phyloP scores from a whole-genome alignment of 2,329 filamentous ascomycete species.

The Nemania diffusa region DNA sequence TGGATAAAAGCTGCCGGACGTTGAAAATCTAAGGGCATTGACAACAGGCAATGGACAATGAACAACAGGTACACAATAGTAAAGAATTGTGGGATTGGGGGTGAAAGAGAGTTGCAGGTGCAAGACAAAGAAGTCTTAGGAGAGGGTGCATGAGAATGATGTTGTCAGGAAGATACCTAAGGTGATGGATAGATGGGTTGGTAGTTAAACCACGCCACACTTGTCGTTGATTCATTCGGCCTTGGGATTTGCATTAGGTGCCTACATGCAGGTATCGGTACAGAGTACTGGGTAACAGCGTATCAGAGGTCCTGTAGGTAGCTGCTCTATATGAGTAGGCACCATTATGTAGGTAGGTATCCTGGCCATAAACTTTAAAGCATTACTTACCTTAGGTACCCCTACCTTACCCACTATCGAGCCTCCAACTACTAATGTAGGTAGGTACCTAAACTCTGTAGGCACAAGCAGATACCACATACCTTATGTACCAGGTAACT shows the following conservation, averaged over 20 bases:
- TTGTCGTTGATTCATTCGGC: conserved; percentile 35
- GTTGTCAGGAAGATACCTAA: background rate
- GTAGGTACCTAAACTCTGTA: no score
- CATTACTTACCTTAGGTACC: background rate
- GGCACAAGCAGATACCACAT: no score
- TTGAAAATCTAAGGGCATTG: background rate
- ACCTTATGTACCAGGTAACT: no score
- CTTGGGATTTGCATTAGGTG: conserved; percentile 13
- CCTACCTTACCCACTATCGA: background rate
- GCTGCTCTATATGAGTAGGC: background rate
- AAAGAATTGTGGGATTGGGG: background rate
- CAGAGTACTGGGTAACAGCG: no score
- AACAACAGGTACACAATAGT: no score
- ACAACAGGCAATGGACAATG: background rate
- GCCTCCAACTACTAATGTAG: no score
- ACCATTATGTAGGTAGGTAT: background rate
- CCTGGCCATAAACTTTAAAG: no score
- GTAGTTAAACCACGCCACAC: conserved; percentile 27
- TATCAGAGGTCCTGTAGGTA: background rate
- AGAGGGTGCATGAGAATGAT: background rate
- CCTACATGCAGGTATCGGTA: background rate
- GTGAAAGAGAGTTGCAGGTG: background rate
- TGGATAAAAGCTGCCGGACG: background rate
- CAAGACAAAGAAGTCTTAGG: background rate
- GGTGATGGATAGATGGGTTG: no score